phyloP scores from a whole-genome alignment of 1,284 basidiomycete genomes.

The Trichosporon asahii region DNA sequence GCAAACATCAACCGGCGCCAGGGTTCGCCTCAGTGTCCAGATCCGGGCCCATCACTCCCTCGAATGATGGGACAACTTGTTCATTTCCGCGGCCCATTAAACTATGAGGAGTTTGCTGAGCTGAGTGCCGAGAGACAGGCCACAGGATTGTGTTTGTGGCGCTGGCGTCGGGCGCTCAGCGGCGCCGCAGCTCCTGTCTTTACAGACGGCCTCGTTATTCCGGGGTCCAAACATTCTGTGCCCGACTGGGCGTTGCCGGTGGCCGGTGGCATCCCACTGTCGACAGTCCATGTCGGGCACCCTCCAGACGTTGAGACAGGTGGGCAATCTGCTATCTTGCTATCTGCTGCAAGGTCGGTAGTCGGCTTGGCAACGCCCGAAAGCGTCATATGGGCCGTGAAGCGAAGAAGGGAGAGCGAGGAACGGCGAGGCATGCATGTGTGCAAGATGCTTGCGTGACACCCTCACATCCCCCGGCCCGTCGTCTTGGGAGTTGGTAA shows the following conservation, averaged over 20 bases:
- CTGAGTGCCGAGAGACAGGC: neutral
- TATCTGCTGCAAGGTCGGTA: no score
- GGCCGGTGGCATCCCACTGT: neutral
- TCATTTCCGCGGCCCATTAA: neutral
- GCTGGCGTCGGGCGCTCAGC: no score
- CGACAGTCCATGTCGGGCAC: neutral
- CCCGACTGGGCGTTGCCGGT: neutral
- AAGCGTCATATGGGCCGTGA: no score
- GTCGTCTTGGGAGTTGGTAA: neutral
- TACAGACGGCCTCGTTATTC: no score
- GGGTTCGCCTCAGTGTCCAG: no score
- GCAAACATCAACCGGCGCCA: no score
- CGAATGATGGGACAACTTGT: slow-evolving; percentile 2
- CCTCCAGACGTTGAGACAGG: no score
- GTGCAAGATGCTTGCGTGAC: neutral
- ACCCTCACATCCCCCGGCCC: no score
- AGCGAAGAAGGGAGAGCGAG: neutral
- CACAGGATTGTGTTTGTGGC: neutral
- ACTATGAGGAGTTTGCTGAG: no score
- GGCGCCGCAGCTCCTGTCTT: no score
- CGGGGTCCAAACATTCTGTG: neutral
- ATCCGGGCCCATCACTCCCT: neutral
- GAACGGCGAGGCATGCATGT: neutral
- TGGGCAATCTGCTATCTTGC: neutral
- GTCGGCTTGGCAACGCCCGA: no score